Evolutionary conservation across 2,329 filamentous ascomycete genomes (phyloP).

Genomic region (Aspergillus quadrilineatus): DNA sequence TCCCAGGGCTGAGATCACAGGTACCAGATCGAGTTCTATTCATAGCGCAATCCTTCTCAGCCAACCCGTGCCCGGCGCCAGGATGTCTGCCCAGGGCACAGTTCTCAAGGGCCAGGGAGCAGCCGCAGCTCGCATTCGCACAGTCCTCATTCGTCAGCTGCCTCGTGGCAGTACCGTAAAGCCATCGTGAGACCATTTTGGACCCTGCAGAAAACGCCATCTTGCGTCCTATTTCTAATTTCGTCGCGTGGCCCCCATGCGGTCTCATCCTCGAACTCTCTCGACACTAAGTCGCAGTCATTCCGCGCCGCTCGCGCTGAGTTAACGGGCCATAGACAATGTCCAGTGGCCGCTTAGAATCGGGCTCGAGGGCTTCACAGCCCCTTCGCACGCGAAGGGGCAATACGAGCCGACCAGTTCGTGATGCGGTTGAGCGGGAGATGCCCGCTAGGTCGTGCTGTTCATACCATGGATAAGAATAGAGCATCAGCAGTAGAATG

Average conservation of each 20-base stretch:
- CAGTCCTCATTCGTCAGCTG: neutral
- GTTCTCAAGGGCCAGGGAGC: neutral
- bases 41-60: neutral
- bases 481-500: no score
- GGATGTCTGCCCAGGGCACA: neutral
- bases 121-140: neutral
- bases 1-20: neutral
- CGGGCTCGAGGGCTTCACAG: neutral
- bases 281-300: no score
- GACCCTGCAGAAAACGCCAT: neutral
- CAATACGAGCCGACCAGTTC: neutral
- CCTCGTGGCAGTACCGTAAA: neutral
- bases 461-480: neutral
- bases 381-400: neutral
- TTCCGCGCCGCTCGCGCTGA: neutral
- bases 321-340: neutral
- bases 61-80: neutral
- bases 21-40: neutral
- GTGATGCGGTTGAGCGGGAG: neutral
- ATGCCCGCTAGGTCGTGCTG: neutral
- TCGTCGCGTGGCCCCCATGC: conserved; percentile 1
- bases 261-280: neutral
- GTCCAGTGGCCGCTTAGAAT: neutral
- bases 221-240: neutral
- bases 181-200: neutral